These are phyloP conservation scores for Ocimum tenuiflorum DNA, from an alignment of 257 asterid genomes.

Conservation along the genomic window DNA sequence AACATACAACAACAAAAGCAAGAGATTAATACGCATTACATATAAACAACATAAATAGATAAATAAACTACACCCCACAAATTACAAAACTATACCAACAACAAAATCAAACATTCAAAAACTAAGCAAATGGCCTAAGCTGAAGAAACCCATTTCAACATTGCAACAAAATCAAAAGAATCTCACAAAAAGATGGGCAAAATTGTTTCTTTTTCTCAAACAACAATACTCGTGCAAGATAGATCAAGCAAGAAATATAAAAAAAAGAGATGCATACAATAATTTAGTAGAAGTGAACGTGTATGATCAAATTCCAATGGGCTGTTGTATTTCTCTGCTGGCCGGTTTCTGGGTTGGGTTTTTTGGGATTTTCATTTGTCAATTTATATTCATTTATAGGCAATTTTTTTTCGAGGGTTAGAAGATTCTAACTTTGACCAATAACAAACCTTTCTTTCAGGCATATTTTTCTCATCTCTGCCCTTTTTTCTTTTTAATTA, in stretches of 20 bases:
- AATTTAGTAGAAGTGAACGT: background rate
- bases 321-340: slow-evolving; percentile 14
- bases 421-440: slow-evolving; percentile 38
- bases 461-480: slow-evolving; percentile 39
- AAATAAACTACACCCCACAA: background rate
- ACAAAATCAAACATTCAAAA: background rate
- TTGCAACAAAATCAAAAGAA: background rate
- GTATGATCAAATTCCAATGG: slow-evolving; percentile 23
- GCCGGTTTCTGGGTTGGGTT: slow-evolving; percentile 29
- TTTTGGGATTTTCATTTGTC: slow-evolving; percentile 20
- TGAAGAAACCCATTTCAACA: slow-evolving; percentile 22
- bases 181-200: background rate
- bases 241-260: slow-evolving; percentile 14
- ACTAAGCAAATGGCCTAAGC: slow-evolving; percentile 18
- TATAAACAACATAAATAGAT: no score
- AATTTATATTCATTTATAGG: slow-evolving; percentile 20
- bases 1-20: no score
- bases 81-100: background rate
- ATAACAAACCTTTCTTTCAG: slow-evolving; percentile 36
- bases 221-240: slow-evolving; percentile 7
- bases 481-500: background rate
- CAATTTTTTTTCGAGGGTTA: background rate
- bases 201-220: slow-evolving; percentile 2
- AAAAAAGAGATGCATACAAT: slow-evolving; percentile 14
- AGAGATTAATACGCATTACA: no score